Conservation (phyloP, 148 eudicot genomes). For the Polygonum maritimum region DNA sequence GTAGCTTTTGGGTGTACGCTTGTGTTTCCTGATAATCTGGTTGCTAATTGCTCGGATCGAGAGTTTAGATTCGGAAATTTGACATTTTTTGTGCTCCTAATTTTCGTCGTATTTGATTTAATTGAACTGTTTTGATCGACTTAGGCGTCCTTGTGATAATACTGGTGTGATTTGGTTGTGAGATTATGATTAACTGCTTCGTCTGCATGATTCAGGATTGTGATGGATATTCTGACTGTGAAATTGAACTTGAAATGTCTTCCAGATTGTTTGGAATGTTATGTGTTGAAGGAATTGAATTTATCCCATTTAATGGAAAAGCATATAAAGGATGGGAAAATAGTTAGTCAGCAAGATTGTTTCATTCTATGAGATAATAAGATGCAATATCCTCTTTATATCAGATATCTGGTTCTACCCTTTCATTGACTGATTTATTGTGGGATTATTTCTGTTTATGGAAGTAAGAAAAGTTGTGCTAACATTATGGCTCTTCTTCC, state of each 20-base stretch:
- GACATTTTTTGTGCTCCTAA: neutral
- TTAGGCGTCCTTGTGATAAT: neutral
- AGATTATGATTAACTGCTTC: neutral
- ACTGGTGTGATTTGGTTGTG: neutral
- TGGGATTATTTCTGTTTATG: neutral
- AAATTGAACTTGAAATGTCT: neutral
- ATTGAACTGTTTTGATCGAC: conserved; percentile 2
- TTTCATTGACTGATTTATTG: neutral
- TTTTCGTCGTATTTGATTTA: neutral
- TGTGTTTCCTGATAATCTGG: neutral
- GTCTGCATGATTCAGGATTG: neutral
- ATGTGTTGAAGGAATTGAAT: neutral
- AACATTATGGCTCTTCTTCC: neutral
- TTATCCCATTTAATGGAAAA: neutral
- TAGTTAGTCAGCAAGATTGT: neutral
- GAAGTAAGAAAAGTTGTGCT: neutral
- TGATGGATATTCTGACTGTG: neutral
- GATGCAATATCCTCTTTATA: neutral
- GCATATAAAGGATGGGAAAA: neutral
- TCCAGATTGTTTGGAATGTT: neutral
- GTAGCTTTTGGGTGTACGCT: neutral
- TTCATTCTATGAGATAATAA: neutral
- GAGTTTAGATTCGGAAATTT: neutral
- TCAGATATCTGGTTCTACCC: neutral
- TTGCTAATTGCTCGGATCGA: neutral